These are phyloP conservation scores for Xylaria sp. DNA, from an alignment of 2,329 filamentous ascomycete species.

Conservation along the genomic window DNA sequence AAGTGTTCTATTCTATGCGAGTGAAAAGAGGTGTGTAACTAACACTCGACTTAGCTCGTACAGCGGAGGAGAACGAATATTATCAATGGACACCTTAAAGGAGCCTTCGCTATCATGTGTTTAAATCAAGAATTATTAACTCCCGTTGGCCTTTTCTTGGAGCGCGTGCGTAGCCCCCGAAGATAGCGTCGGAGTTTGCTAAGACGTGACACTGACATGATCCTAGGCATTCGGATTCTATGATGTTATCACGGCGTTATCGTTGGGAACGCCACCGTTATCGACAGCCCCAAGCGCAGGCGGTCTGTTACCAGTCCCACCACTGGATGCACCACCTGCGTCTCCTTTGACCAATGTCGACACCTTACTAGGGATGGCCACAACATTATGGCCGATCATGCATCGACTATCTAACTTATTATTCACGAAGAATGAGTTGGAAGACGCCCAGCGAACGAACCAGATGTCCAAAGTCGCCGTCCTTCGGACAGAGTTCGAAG, in stretches of 20 bases:
- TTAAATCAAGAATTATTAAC: constrained; percentile 58
- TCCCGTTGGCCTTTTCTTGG: constrained; percentile 67
- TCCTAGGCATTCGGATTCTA: constrained; percentile 71
- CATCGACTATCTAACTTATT: constrained; percentile 68
- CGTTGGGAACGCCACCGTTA: constrained; percentile 68
- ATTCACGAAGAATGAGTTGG: constrained; percentile 63
- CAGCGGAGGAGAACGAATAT: constrained; percentile 69
- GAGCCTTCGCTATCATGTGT: constrained; percentile 70
- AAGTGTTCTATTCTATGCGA: constrained; percentile 46
- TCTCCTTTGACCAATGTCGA: constrained; percentile 66
- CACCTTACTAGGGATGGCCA: constrained; percentile 70
- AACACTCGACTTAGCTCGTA: constrained; percentile 60
- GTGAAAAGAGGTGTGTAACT: background rate
- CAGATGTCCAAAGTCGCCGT: constrained; percentile 59
- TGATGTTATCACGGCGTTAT: constrained; percentile 72
- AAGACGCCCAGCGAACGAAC: constrained; percentile 56
- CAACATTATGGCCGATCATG: constrained; percentile 72
- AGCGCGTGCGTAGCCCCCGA: constrained; percentile 59
- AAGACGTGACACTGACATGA: constrained; percentile 42
- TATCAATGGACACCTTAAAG: constrained; percentile 70
- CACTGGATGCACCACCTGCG: constrained; percentile 57
- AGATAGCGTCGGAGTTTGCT: background rate
- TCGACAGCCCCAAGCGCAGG: constrained; percentile 61
- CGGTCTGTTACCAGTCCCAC: constrained; percentile 60
- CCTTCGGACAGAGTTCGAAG: constrained; percentile 62